Evolutionary conservation across 1,139 yeast species (phyloP).

Genomic region (Fermentozyma sake): DNA sequence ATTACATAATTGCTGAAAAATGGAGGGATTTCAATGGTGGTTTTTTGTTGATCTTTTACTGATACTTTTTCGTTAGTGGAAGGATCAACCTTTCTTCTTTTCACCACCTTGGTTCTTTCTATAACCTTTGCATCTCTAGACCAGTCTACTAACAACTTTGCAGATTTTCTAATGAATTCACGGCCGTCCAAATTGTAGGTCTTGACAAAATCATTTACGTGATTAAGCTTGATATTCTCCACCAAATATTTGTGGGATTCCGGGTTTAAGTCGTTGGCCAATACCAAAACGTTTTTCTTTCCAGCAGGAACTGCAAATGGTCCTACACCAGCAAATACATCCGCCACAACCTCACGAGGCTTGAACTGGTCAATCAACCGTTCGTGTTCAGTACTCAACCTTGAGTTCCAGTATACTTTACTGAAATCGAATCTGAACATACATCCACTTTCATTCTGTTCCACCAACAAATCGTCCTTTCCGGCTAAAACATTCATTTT

Average conservation of each 20-base stretch:
- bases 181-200: conserved; percentile 80
- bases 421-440: conserved; percentile 82
- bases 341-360: conserved; percentile 73
- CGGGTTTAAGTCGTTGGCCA: conserved; percentile 94
- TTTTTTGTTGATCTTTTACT: conserved; percentile 24
- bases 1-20: conserved; percentile 74
- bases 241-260: conserved; percentile 69
- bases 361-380: conserved; percentile 62
- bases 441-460: conserved; percentile 88
- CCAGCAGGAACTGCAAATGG: conserved; percentile 98
- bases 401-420: conserved; percentile 95
- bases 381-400: conserved; percentile 91
- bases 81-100: conserved; percentile 29
- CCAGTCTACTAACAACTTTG: conserved; percentile 44
- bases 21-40: conserved; percentile 46
- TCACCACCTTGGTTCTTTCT: conserved; percentile 23
- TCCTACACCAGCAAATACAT: conserved; percentile 98
- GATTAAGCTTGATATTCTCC: conserved; percentile 62
- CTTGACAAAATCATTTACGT: conserved; percentile 55
- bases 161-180: conserved; percentile 64
- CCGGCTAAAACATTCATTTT: conserved; percentile 94
- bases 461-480: conserved; percentile 64
- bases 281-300: conserved; percentile 68
- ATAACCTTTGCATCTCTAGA: conserved; percentile 19
- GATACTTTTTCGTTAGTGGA: conserved; percentile 12